Evolutionary conservation across 1,284 basidiomycete genomes (phyloP).

Genomic region (Trichosporon sp.): DNA sequence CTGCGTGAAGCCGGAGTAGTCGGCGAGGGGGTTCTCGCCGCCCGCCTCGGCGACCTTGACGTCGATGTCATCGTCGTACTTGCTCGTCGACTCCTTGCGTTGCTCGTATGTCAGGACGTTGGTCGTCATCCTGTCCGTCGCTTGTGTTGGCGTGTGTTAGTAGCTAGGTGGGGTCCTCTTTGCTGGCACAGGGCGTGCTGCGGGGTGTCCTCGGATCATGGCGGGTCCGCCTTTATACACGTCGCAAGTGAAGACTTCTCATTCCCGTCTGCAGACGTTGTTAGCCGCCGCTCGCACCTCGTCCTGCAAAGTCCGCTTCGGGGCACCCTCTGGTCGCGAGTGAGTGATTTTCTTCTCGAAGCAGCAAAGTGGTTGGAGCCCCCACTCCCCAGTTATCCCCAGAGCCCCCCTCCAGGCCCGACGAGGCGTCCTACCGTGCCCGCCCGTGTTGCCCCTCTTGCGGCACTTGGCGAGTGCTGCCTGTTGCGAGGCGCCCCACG

Average conservation of each 20-base stretch:
- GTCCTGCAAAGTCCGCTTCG: neutral
- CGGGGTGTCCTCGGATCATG: neutral
- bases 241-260: neutral
- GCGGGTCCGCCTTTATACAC: neutral
- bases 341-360: neutral
- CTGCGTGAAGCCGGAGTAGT: conserved; percentile 27
- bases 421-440: neutral
- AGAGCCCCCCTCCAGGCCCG: neutral
- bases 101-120: neutral
- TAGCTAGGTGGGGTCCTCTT: neutral
- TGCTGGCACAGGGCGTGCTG: neutral
- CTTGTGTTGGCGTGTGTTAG: neutral
- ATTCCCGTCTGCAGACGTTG: neutral
- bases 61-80: neutral
- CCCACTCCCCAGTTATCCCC: neutral
- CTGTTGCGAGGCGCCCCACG: neutral
- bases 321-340: neutral
- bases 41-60: neutral
- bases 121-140: neutral
- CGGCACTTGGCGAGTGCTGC: neutral
- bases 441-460: neutral
- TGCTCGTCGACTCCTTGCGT: neutral
- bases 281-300: neutral
- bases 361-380: neutral
- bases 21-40: neutral